A percentile compares a stretch with the other conserved stretches of the same genome.
phyloP scores from a whole-genome alignment of 805 yeast species.

The Wickerhamomyces silvicola region DNA sequence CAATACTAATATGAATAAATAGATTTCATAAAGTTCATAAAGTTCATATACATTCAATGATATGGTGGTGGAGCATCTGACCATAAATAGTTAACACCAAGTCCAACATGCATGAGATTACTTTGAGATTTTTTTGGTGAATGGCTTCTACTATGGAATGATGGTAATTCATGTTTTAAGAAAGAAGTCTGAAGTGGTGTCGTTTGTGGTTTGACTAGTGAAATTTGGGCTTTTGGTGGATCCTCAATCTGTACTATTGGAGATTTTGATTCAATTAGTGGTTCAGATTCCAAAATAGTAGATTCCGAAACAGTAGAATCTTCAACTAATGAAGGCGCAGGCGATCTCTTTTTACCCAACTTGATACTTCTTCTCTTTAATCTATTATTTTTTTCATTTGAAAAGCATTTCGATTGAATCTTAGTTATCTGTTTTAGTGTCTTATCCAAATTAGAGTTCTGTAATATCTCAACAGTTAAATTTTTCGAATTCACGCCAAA shows the following conservation, averaged over 20 bases:
- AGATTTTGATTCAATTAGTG: too few species aligned
- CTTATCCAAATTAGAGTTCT: slow-evolving; percentile 9
- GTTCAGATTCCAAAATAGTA: too few species aligned
- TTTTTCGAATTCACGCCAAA: slow-evolving; percentile 11
- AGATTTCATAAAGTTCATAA: too few species aligned
- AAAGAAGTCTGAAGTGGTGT: not conserved
- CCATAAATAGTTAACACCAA: slow-evolving; percentile 11
- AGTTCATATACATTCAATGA: slow-evolving; percentile 1
- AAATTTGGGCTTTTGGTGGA: too few species aligned
- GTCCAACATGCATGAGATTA: slow-evolving; percentile 16
- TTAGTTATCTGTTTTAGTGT: slow-evolving; percentile 19
- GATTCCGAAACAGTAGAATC: too few species aligned
- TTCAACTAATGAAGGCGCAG: slow-evolving; percentile 17
- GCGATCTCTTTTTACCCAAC: slow-evolving; percentile 9
- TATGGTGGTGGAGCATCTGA: slow-evolving; percentile 15
- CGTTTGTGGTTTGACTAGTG: not conserved
- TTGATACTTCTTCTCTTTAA: slow-evolving; percentile 19
- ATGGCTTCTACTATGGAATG: slow-evolving; percentile 10
- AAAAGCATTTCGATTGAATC: slow-evolving; percentile 20
- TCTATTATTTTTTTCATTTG: slow-evolving; percentile 17
- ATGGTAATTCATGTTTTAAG: slow-evolving; percentile 8
- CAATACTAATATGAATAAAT: too few species aligned
- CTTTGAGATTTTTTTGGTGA: slow-evolving; percentile 23
- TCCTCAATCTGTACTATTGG: too few species aligned
- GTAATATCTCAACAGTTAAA: slow-evolving; percentile 20